Base-by-base conservation (phyloP, 768 basidiomycete genomes). In the Amanita thiersii region DNA sequence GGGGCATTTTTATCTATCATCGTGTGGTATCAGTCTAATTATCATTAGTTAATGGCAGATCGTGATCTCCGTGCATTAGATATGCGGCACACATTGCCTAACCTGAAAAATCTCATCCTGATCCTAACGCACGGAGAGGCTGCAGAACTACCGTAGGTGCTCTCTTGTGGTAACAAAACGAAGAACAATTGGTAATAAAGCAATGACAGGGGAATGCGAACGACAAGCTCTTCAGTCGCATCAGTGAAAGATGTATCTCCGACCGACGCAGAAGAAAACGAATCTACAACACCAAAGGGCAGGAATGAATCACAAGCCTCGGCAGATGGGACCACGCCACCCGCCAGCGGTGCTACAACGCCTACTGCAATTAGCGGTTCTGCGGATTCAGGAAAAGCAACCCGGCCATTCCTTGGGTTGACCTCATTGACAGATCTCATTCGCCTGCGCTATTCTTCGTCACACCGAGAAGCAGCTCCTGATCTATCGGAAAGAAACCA, bases 1-100 rank as follows among this genome's bases (percentile, higher is more conserved):
- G 49, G 47, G 72, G 46, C 49, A 18, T 18, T 31, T 30, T 20
- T 33, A 39, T 33, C 37, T 30, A 23, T 20, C 36, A 30, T n/a
- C n/a, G 11, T 23, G 28, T 15, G 30, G 14, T 14, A 23, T 37
- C 34, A 53, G 31, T 50, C 46, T 36, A 51, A 32, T 31, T 37
- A 41, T 28, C 45, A 29, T 14, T 53, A 97, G 92, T 75, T 96
- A 39, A 94, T 93, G 92, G 70, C 76, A 43, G 88, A 93, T 52
- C 80, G 84, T n/a, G 77, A 86, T 56, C 67, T 98, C 43, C 81
- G 84, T 31, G 84, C 91, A 15, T 63, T 94, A 52, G 96, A 99
- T 64, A 81, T 94, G 66, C 77, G 93, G 37, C 93, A 99, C 57
- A 98, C 96, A 3, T 70, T 99, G 20, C 92, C 93, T 30, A 99